phyloP scores from a whole-genome alignment of 257 asterid species.

The Scutellaria baicalensis region DNA sequence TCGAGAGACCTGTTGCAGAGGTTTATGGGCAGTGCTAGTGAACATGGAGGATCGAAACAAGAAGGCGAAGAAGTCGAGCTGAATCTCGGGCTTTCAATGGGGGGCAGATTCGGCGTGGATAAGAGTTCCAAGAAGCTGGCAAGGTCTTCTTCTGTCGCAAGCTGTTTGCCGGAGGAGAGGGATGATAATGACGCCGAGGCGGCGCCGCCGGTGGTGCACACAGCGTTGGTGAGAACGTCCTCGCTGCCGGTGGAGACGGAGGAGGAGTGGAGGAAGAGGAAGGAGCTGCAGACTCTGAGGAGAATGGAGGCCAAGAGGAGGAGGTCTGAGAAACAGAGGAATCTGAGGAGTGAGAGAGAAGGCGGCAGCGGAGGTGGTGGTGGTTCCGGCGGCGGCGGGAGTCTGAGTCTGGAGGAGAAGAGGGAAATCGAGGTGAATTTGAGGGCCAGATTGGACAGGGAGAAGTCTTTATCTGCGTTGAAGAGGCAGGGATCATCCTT shows the following conservation, averaged over 20 bases:
- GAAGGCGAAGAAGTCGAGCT: constrained; percentile 47
- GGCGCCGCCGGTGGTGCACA: constrained; percentile 26
- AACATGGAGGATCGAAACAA: constrained; percentile 14
- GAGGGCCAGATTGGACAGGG: constrained; percentile 55
- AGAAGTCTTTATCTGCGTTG: constrained; percentile 31
- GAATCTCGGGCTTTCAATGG: constrained; percentile 92
- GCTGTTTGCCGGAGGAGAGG: constrained; percentile 55
- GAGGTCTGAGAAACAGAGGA: constrained; percentile 82
- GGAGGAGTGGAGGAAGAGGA: constrained; percentile 95
- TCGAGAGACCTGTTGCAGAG: constrained; percentile 74
- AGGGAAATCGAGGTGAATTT: constrained; percentile 58
- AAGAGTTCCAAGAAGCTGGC: constrained; percentile 41
- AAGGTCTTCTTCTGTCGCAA: constrained; percentile 75
- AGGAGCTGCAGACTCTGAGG: constrained; percentile 76
- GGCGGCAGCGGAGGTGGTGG: constrained; percentile 15
- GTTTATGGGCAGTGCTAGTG: constrained; percentile 47
- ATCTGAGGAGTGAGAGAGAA: constrained; percentile 33
- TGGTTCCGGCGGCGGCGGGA: constrained; percentile 24
- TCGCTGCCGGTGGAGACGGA: constrained; percentile 88
- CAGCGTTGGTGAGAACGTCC: constrained; percentile 59
- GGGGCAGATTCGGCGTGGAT: constrained; percentile 92
- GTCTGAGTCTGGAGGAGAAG: constrained; percentile 43
- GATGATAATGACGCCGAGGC: constrained; percentile 45
- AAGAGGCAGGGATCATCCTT: constrained; percentile 35
- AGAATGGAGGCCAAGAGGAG: constrained; percentile 95